Base-by-base conservation (phyloP, 179 eudicot genomes). In the Carnegiea gigantea region DNA sequence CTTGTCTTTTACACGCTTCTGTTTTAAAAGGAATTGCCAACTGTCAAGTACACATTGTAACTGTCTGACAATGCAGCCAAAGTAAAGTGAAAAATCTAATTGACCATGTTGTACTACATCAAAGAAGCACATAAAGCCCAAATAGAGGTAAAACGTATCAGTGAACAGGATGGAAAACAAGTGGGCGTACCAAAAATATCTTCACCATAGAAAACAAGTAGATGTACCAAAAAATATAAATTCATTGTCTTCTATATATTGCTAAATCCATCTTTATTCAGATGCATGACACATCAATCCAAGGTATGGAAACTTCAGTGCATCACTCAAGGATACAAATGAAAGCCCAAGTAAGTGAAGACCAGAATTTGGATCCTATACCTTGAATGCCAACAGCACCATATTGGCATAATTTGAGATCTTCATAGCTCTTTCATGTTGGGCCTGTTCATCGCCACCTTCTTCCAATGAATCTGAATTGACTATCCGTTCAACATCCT, bases 341-440 rank as follows among this genome's bases (percentile, higher is more conserved):
- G 76, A 43, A 72, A 43, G 76, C 14, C 36, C 1, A 33, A 33
- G 23, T 5, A 11, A 70, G 44, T 40, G 54, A 1, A 3, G 24
- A 60, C n/a, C 36, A 77, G 48, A 70, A 21, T 6, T n/a, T 60
- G 75, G 62, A 33, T 38, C 9, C 24, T 26, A 78, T 71, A 92
- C 98, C 97, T 96, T 96, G 77, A 96, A 87, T 15, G 91, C 91
- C 57, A 96, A 87, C 76, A 96, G 85, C 46, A 96, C 7, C 54
- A 92, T 44, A 83, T 96, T 96, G 30, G 98, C 92, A 53, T 80
- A 89, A 83, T 96, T 96, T 24, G 99, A 96, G 49, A 94, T 91
- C 84, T 44, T 87, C 97, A 96, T 96, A 44, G 99, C 99, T 89
- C 93, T 84, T 83, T 94, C 98, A 6, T 90, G 92, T 76, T 89